These are phyloP conservation scores for Naematelia aurantialba DNA, from an alignment of 768 basidiomycete species.

Conservation along the genomic window DNA sequence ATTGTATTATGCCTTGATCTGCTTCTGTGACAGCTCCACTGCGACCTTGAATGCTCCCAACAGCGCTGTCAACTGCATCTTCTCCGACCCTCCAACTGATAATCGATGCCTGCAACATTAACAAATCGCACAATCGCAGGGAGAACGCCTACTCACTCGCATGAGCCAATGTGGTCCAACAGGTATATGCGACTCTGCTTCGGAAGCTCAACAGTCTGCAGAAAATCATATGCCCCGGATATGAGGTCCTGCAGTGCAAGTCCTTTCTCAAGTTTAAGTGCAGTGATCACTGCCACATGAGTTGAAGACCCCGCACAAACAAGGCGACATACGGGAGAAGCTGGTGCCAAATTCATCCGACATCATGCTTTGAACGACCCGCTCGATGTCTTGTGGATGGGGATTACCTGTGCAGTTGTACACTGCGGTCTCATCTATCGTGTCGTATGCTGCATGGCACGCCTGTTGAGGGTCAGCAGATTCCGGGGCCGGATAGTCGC, in stretches of 20 bases:
- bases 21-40: slow-evolving; percentile 59
- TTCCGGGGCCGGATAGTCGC: background rate
- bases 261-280: slow-evolving; percentile 84
- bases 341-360: slow-evolving; percentile 90
- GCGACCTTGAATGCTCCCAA: slow-evolving; percentile 90
- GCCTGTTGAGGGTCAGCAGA: slow-evolving; percentile 58
- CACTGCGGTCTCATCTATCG: slow-evolving; percentile 80
- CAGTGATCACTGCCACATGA: slow-evolving; percentile 68
- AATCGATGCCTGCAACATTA: slow-evolving; percentile 67
- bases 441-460: slow-evolving; percentile 93
- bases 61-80: slow-evolving; percentile 85
- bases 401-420: slow-evolving; percentile 97
- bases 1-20: background rate
- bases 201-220: slow-evolving; percentile 80
- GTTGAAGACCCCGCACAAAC: background rate
- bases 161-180: slow-evolving; percentile 88
- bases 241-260: slow-evolving; percentile 92
- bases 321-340: slow-evolving; percentile 54
- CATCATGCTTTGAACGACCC: slow-evolving; percentile 91
- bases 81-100: slow-evolving; percentile 88
- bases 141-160: slow-evolving; percentile 65
- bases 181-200: slow-evolving; percentile 83
- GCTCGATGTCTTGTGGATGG: slow-evolving; percentile 89
- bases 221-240: slow-evolving; percentile 82
- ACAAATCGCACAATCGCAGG: slow-evolving; percentile 1